Percentiles rank a stretch among this genome's conserved stretches.
Conservation (phyloP, 2,329 filamentous ascomycete species). For the Cladosporium phlei region DNA sequence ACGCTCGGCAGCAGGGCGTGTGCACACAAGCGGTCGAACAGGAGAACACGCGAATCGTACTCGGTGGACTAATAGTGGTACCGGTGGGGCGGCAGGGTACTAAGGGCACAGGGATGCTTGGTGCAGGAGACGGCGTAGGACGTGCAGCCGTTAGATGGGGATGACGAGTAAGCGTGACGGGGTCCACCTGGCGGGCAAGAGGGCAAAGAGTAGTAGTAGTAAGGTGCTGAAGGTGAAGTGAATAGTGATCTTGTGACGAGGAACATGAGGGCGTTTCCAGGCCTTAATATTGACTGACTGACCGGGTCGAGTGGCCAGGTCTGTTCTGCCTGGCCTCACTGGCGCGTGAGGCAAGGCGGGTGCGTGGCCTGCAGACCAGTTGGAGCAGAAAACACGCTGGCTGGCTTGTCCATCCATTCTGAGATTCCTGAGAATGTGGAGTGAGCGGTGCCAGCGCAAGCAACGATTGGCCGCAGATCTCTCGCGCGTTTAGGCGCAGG, state of each 20-base stretch:
- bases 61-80: constrained; percentile 23
- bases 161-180: constrained; percentile 12
- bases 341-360: constrained; percentile 8
- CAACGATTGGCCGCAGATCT: constrained; percentile 1
- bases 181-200: constrained; percentile 2
- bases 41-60: constrained; percentile 15
- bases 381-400: constrained; percentile 2
- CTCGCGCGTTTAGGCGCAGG: background rate
- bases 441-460: background rate
- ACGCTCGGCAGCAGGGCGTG: constrained; percentile 6
- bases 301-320: too few relatives aligned
- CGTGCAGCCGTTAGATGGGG: constrained; percentile 12
- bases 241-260: background rate
- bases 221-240: too few relatives aligned
- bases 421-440: constrained; percentile 11
- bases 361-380: constrained; percentile 7
- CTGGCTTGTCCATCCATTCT: too few relatives aligned
- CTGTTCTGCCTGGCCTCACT: background rate
- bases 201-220: too few relatives aligned
- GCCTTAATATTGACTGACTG: constrained; percentile 8
- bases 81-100: constrained; percentile 20
- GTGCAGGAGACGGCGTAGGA: constrained; percentile 15
- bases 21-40: constrained; percentile 15
- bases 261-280: background rate
- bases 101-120: constrained; percentile 19